phyloP scores from a whole-genome alignment of 2,329 filamentous ascomycete species.

The Diaporthe sp. region DNA sequence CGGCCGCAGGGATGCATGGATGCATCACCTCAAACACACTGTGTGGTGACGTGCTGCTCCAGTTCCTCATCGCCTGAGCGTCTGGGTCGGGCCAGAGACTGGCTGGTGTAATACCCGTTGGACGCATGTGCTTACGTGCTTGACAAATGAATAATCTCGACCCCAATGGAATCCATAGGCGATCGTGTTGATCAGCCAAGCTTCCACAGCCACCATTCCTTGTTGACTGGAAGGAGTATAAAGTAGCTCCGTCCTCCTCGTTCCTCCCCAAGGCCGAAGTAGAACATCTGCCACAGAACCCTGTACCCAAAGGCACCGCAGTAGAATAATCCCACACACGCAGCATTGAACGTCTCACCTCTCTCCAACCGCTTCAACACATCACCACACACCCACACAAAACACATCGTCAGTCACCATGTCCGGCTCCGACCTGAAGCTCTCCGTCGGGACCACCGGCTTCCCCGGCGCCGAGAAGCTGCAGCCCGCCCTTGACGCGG shows the following conservation, averaged over 20 bases:
- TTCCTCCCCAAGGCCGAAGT: background rate
- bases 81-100: background rate
- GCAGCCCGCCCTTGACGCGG: conserved; percentile 16
- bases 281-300: background rate
- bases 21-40: too few species aligned
- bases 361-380: background rate
- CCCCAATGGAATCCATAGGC: background rate
- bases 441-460: background rate
- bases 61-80: background rate
- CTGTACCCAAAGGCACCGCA: too few species aligned
- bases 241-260: background rate
- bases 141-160: background rate
- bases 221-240: background rate
- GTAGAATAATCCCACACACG: background rate
- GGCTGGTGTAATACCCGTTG: background rate
- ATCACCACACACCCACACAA: too few species aligned
- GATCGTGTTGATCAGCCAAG: background rate
- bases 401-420: background rate
- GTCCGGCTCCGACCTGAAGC: background rate
- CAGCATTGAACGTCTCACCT: background rate
- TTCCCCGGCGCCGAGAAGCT: conserved; percentile 7
- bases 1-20: too few species aligned
- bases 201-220: background rate
- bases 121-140: background rate
- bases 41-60: background rate